Conservation (phyloP, 2,329 filamentous ascomycete species). For the Talaromyces piceae region DNA sequence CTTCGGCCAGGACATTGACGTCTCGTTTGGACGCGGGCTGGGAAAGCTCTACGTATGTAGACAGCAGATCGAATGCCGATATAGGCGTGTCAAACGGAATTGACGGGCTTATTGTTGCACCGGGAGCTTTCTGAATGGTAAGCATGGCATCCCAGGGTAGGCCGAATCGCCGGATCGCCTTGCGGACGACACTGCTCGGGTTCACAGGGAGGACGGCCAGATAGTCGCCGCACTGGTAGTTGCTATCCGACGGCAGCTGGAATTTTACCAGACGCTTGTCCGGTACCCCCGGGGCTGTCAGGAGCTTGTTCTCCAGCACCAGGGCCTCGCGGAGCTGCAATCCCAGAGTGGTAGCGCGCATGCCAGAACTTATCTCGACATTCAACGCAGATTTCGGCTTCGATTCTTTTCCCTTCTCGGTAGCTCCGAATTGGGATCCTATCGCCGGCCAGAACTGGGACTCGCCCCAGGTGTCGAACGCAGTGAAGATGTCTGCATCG, state of each 20-base stretch:
- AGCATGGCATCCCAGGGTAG: conserved; percentile 63
- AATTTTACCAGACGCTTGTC: conserved; percentile 61
- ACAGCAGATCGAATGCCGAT: conserved; percentile 56
- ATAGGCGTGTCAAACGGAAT: conserved; percentile 52
- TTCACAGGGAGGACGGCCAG: conserved; percentile 67
- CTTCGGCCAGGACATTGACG: conserved; percentile 38
- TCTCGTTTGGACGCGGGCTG: conserved; percentile 65
- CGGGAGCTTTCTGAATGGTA: conserved; percentile 49
- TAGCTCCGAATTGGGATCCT: conserved; percentile 29
- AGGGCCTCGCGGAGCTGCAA: conserved; percentile 57
- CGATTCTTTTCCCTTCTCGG: conserved; percentile 11
- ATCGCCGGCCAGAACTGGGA: conserved; percentile 48
- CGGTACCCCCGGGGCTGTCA: conserved; percentile 46
- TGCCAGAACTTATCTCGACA: conserved; percentile 47
- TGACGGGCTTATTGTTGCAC: conserved; percentile 31
- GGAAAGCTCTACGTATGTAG: conserved; percentile 64
- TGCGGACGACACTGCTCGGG: conserved; percentile 51
- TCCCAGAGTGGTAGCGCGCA: conserved; percentile 50
- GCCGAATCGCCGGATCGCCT: conserved; percentile 57
- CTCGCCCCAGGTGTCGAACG: conserved; percentile 63
- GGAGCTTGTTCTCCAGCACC: conserved; percentile 46
- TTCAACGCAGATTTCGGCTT: conserved; percentile 32
- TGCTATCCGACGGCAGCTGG: conserved; percentile 56
- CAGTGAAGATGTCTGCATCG: conserved; percentile 58
- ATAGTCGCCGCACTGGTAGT: conserved; percentile 69